Evolutionary conservation across 164 flowering plant species (phyloP), one percentile per base, ranked within the genome.

Genomic region (Cinnamomum chago): DNA sequence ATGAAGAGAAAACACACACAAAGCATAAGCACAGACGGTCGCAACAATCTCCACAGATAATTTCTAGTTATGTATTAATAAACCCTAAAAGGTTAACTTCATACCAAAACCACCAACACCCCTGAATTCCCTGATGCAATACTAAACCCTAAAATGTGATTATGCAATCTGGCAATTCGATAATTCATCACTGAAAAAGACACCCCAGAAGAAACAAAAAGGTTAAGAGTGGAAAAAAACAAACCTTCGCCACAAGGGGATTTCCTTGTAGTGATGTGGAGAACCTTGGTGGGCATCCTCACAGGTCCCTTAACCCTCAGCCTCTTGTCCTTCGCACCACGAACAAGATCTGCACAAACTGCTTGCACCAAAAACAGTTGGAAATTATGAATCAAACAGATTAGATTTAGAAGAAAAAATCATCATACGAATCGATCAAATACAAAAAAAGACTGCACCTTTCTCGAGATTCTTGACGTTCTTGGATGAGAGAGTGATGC

Each of bases 191-290:
- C 17, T 52, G 50, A 58, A 67, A 70, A 71, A 10, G 67, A 23
- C 4, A 65, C 24, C 23, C 23, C 30, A 60, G 18, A 30, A 30
- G 35, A 30, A 30, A 30, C 35, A 30, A 30, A 30, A 30, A 30
- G 35, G 35, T 30, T 30, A 30, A 4, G 35, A 67, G 62, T 28
- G 12, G 15, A 23, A 12, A 5, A 5, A 13, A 30, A 24, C 14
- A 52, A 84, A 93, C 98, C 97, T 93, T 93, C 98, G 69, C 97
- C 98, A 84, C 98, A 94, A 11, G 98, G 97, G 14, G 98, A 83
- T 71, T 94, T 92, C 84, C 98, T 88, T 18, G 98, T 94, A 47
- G 97, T 92, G 72, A 94, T 92, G 73, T 83, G 75, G 67, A 94
- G 88, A 80, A 89, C 93, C 81, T 91, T 94, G 67, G 97, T 94